phyloP scores from a whole-genome alignment of 2,329 filamentous ascomycete genomes.

The Pseudocercospora crystallina region DNA sequence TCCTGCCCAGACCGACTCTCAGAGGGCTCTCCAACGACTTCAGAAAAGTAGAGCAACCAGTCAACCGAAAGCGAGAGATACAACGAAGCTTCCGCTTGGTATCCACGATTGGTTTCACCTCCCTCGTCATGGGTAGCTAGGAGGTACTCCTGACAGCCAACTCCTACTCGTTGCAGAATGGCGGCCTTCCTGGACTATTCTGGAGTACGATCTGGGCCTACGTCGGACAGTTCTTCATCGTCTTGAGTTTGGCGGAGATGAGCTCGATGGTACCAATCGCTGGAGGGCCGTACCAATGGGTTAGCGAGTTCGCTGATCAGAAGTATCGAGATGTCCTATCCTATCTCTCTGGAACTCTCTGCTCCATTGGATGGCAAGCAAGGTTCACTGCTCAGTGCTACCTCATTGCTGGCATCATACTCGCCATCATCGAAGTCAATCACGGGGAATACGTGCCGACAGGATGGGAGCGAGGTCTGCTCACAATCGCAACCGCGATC shows the following conservation, averaged over 20 bases:
- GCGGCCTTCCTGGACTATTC: constrained; percentile 32
- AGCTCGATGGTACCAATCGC: constrained; percentile 32
- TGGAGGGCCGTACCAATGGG: constrained; percentile 34
- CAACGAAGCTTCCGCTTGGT: constrained; percentile 27
- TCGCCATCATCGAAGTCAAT: constrained; percentile 47
- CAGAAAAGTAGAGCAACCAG: neutral
- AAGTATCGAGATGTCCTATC: constrained; percentile 45
- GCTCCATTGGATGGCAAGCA: constrained; percentile 43
- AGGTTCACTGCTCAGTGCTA: constrained; percentile 45
- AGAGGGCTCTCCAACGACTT: constrained; percentile 10
- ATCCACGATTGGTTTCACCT: constrained; percentile 43
- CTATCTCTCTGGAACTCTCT: constrained; percentile 42
- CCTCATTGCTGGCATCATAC: constrained; percentile 47
- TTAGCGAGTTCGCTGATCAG: constrained; percentile 46
- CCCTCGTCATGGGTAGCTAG: constrained; percentile 54
- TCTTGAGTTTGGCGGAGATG: constrained; percentile 38
- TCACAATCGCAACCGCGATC: constrained; percentile 26
- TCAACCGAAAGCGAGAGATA: constrained; percentile 22
- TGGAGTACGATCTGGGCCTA: constrained; percentile 32
- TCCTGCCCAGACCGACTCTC: too few relatives aligned
- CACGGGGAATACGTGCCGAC: constrained; percentile 21
- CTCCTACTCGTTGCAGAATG: constrained; percentile 26
- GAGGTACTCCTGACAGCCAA: constrained; percentile 40
- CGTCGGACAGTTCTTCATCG: constrained; percentile 33
- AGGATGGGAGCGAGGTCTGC: constrained; percentile 27